Conservation (phyloP, 1,284 basidiomycete species). For the Trichosporon sp. region DNA sequence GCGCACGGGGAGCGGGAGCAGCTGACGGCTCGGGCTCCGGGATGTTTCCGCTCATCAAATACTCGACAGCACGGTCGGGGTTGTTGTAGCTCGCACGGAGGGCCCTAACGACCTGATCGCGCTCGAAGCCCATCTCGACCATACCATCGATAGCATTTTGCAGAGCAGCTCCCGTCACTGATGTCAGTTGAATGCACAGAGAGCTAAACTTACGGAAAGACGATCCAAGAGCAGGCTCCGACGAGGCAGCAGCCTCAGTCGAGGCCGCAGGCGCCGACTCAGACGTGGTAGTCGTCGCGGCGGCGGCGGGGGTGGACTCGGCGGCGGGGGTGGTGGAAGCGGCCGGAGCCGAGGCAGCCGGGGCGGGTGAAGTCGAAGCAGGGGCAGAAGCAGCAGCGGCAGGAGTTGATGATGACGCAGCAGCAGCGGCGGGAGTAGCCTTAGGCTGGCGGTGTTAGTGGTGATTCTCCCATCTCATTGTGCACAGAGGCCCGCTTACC, state of each 20-base stretch:
- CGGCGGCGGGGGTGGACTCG: conserved; percentile 5
- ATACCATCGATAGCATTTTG: conserved; percentile 73
- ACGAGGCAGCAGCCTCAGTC: conserved; percentile 17
- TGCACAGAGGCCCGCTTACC: conserved; percentile 51
- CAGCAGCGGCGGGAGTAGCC: conserved; percentile 41
- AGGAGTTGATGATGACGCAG: conserved; percentile 41
- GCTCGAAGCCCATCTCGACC: conserved; percentile 90
- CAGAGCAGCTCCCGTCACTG: conserved; percentile 65
- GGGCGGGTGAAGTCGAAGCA: conserved; percentile 40
- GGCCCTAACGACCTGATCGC: conserved; percentile 78
- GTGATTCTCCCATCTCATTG: not conserved
- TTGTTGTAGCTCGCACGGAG: conserved; percentile 96
- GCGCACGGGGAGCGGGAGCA: conserved; percentile 20
- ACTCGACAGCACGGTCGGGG: conserved; percentile 95
- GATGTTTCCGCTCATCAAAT: conserved; percentile 66
- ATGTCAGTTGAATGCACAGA: not conserved
- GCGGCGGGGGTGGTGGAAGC: conserved; percentile 46
- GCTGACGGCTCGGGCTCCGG: conserved; percentile 29
- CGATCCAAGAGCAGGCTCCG: conserved; percentile 31
- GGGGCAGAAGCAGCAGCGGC: conserved; percentile 29
- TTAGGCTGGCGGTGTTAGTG: conserved; percentile 33
- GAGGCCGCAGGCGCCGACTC: conserved; percentile 31
- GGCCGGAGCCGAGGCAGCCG: conserved; percentile 39
- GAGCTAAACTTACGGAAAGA: conserved; percentile 33
- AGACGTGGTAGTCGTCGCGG: conserved; percentile 25